Evolutionary conservation across 345 rosid genomes (phyloP).

Genomic region (Citrus sp.): DNA sequence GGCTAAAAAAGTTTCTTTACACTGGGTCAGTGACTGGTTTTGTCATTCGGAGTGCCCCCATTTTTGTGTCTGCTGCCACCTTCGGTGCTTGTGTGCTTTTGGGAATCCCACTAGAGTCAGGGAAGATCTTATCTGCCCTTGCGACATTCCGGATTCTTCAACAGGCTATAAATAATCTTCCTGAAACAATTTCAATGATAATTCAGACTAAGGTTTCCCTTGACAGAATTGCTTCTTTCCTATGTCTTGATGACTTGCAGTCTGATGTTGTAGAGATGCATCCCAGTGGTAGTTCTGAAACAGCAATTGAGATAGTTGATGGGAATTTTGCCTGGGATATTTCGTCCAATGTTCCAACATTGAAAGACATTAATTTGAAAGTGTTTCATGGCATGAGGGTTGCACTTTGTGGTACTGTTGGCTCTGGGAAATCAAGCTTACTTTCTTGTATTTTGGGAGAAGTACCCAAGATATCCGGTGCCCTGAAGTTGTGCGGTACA

Average conservation of each 20-base stretch:
- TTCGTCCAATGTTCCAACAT: constrained; percentile 35
- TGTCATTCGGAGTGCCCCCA: constrained; percentile 65
- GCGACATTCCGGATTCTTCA: constrained; percentile 69
- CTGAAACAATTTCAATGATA: constrained; percentile 58
- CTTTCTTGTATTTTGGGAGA: constrained; percentile 74
- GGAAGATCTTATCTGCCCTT: constrained; percentile 73
- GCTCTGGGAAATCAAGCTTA: constrained; percentile 79
- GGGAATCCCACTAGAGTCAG: constrained; percentile 60
- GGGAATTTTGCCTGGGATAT: constrained; percentile 64
- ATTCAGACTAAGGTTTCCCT: constrained; percentile 71
- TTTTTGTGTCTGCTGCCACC: constrained; percentile 53
- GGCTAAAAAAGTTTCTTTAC: constrained; percentile 55
- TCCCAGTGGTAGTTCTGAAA: constrained; percentile 40
- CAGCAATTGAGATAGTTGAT: constrained; percentile 42
- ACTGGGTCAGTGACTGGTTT: constrained; percentile 45
- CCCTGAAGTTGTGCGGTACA: constrained; percentile 54
- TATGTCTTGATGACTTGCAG: constrained; percentile 50
- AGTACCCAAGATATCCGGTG: constrained; percentile 62
- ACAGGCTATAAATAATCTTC: constrained; percentile 55
- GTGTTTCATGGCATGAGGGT: constrained; percentile 61
- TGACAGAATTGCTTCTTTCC: constrained; percentile 59
- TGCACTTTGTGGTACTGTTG: constrained; percentile 78
- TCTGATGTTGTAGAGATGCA: constrained; percentile 43
- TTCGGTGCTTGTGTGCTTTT: constrained; percentile 58
- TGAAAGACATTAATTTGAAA: constrained; percentile 52